phyloP scores from a whole-genome alignment of 23 red algal species.

The Gracilariopsis chorda region DNA sequence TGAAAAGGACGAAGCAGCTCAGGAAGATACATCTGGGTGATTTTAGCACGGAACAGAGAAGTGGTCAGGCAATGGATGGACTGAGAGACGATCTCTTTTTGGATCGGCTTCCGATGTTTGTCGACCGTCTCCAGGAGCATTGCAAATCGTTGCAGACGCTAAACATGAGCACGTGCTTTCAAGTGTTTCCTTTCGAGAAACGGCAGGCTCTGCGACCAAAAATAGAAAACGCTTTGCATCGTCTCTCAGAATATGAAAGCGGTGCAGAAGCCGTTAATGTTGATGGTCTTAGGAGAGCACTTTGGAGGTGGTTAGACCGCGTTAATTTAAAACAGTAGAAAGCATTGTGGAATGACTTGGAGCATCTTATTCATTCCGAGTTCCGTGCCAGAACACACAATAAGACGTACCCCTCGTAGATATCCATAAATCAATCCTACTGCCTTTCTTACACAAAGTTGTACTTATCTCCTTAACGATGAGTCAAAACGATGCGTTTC shows the following conservation, averaged over 20 bases:
- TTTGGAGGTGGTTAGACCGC: background rate
- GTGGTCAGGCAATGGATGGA: background rate
- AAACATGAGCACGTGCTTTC: constrained; percentile 2
- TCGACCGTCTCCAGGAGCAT: background rate
- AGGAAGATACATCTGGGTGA: constrained; percentile 2
- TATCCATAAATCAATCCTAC: too few relatives aligned
- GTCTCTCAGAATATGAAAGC: background rate
- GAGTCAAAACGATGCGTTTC: too few relatives aligned
- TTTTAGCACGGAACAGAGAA: background rate
- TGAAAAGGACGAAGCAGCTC: background rate
- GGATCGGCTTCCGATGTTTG: background rate
- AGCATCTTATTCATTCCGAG: too few relatives aligned
- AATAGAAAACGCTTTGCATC: background rate
- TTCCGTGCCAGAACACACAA: too few relatives aligned
- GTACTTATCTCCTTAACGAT: too few relatives aligned
- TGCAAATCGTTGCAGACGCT: background rate
- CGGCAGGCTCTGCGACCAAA: background rate
- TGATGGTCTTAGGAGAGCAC: background rate
- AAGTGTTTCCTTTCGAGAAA: background rate
- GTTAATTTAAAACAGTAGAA: background rate
- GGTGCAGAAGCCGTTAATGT: background rate
- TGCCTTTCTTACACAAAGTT: too few relatives aligned
- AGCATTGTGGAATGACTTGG: too few relatives aligned
- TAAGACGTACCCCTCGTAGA: too few relatives aligned
- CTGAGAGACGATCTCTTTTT: background rate